Evolutionary conservation across 805 yeast species (phyloP).

Genomic region (Barnettozyma pratensis): DNA sequence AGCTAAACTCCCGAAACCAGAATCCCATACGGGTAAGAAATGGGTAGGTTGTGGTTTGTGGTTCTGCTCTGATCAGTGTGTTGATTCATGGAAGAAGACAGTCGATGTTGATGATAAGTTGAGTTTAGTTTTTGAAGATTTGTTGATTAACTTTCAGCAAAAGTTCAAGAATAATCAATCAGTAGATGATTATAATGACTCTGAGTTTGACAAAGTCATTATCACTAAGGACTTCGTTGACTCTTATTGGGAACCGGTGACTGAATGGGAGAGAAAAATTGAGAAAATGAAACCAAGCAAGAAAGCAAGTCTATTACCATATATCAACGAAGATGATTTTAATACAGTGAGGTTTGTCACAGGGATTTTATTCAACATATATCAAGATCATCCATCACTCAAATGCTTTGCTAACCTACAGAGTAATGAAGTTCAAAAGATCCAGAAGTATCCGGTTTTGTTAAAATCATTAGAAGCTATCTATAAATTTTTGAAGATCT

Average conservation of each 20-base stretch:
- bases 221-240: conserved; percentile 20
- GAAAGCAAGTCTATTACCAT: conserved; percentile 33
- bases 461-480: conserved; percentile 41
- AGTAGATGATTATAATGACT: conserved; percentile 6
- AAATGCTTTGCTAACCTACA: conserved; percentile 38
- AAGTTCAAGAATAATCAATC: conserved; percentile 26
- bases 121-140: conserved; percentile 29
- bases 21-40: conserved; percentile 12
- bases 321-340: conserved; percentile 49
- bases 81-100: conserved; percentile 26
- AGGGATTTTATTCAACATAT: conserved; percentile 30
- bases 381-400: conserved; percentile 14
- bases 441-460: conserved; percentile 41
- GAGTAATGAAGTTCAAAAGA: conserved; percentile 45
- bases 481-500: conserved; percentile 41
- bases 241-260: conserved; percentile 34
- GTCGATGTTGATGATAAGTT: conserved; percentile 35
- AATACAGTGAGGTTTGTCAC: conserved; percentile 45
- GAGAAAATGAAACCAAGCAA: conserved; percentile 32
- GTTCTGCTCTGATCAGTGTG: conserved; percentile 50
- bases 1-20: conserved; percentile 26
- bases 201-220: conserved; percentile 7
- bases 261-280: conserved; percentile 33
- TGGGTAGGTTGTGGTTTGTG: conserved; percentile 40
- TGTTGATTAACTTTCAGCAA: conserved; percentile 18